Base-by-base conservation (phyloP, 768 basidiomycete species). In the Rhizopogon salebrosus region DNA sequence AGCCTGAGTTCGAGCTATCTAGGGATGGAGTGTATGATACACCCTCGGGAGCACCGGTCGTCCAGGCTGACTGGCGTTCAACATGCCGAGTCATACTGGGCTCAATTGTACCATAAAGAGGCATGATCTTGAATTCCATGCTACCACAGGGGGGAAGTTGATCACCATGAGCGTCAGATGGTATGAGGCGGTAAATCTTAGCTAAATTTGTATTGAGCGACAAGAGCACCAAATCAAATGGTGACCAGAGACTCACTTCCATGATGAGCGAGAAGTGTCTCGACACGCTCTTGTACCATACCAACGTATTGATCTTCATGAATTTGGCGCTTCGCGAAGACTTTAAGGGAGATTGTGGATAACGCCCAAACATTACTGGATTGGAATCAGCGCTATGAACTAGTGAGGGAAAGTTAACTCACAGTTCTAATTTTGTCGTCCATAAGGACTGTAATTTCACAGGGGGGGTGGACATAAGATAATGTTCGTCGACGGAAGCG, bases 231-330 rank as follows among this genome's bases (percentile, higher is more conserved):
- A 22, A n/a, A 22, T 23, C 31, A 34, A 31, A 34, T 34, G 6
- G 20, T 34, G 22, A 14, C 45, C 31, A 34, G 6, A 31, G 16
- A 46, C 45, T 46, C 31, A 46, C 45, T 34, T 22, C 20, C 23
- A 13, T 14, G 22, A 31, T 51, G 52, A 50, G 24, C 16, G 22
- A 49, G 46, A 26, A 53, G 39, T 10, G 42, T 16, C 31, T 35
- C 38, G 38, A 53, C 24, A 4, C 11, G 9, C 18, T 40, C 54
- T 22, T 40, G 23, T 31, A 55, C 20, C n/a, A 45, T 54, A 23
- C 54, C 54, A 9, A 55, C 37, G 41, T 53, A 42, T 8, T 23
- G 23, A 20, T 55, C 52, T 38, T 27, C 29, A 48, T 55, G 54
- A n/a, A 40, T 6, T 14, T 4, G 18, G 27, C 51, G 54, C 39